Base-by-base conservation (phyloP, 1,284 basidiomycete genomes). In the Ceratobasidium sp. region DNA sequence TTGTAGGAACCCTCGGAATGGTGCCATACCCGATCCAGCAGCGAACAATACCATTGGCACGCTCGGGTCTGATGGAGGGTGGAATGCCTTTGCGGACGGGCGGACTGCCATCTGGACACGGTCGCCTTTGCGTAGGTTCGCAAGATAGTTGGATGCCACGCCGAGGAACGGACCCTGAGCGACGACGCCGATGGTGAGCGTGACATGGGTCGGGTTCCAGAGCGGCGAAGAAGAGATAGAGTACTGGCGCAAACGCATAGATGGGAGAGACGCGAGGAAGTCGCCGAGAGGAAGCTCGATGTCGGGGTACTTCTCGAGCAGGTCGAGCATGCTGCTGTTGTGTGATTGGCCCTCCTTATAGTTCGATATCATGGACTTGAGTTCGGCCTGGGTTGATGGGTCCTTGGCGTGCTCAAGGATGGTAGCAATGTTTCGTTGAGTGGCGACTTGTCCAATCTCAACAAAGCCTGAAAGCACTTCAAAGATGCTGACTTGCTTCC, bases 151-250 rank as follows among this genome's bases (percentile, higher is more conserved):
- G 29, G 85, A 86, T 19, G 86, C 87, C 36, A 87, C 86, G 36
- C 87, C 87, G 33, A 86, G 80, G 81, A 86, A 86, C 4, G 78
- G 45, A 17, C 78, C 75, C 27, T 79, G 62, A 44, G 84, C 83
- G 65, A 88, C 79, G 41, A 88, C 85, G 74, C 84, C 85, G 76
- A 87, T 80, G 5, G 86, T 88, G 17, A 89, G 82, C 6, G 85
- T 84, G 15, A 84, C 86, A 65, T 82, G 82, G 29, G 81, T 77
- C 2, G 87, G 81, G 76, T 86, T 82, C 81, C 83, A 84, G 17
- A 88, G 82, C 1, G 87, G 86, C 0, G 87, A 87, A 1, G 86
- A 88, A 1, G 87, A 87, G 78, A 88, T 88, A 0, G 86, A 87
- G 79, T 88, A 88, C 79, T 87, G 85, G 24, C 87, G 81, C 65